Evolutionary conservation across 352 stramenopile species (phyloP).

Genomic region (Pythium biforme): DNA sequence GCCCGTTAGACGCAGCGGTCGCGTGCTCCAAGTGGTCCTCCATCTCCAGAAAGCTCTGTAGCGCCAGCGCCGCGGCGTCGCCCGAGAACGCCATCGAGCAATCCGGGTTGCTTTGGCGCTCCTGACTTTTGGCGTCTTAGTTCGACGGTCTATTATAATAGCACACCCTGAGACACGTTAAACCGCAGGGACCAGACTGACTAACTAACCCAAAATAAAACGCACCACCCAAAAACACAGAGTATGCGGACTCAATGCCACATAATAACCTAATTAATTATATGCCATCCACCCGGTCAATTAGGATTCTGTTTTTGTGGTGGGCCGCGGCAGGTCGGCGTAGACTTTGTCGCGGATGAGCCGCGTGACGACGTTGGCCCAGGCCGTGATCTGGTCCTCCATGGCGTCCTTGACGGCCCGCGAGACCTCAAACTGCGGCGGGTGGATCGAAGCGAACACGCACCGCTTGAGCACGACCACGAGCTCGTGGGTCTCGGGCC

Average conservation of each 20-base stretch:
- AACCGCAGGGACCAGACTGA: too few species aligned
- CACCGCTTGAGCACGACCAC: constrained; percentile 25
- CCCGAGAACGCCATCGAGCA: background rate
- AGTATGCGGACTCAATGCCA: too few species aligned
- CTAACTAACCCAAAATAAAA: too few species aligned
- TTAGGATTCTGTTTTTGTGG: background rate
- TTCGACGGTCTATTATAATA: too few species aligned
- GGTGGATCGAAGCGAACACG: constrained; percentile 14
- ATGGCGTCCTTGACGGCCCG: constrained; percentile 4
- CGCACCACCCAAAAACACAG: constrained; percentile 2
- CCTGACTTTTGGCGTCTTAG: background rate
- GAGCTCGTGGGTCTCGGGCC: constrained; percentile 7
- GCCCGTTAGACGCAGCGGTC: background rate
- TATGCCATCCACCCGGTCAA: too few species aligned
- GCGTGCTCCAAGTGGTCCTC: constrained; percentile 9
- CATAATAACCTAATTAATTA: too few species aligned
- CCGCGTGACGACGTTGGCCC: constrained; percentile 5
- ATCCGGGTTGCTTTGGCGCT: background rate
- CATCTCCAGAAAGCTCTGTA: constrained; percentile 11
- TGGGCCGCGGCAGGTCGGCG: background rate
- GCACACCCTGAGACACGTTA: too few species aligned
- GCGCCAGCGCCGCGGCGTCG: background rate
- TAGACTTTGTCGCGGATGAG: constrained; percentile 18
- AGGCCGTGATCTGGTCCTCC: constrained; percentile 11
- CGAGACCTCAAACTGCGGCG: constrained; percentile 15